Percentiles rank a stretch among this genome's conserved stretches.
Evolutionary conservation across 1,284 basidiomycete genomes (phyloP).

Genomic region (Cryptococcus sp.): DNA sequence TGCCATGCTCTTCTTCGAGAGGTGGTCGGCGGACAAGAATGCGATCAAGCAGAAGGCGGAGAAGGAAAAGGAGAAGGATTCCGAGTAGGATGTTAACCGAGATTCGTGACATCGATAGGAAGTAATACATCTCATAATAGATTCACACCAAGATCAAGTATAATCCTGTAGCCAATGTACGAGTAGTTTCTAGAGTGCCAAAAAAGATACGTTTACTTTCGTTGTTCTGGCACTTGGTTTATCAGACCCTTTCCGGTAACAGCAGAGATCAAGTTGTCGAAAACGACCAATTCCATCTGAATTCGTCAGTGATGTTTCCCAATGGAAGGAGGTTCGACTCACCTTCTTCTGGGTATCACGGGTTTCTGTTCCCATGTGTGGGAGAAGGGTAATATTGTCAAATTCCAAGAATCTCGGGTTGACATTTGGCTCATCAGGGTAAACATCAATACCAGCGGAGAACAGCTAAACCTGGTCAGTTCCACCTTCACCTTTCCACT

Average conservation of each 20-base stretch:
- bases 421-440: slow-evolving; percentile 78
- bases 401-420: slow-evolving; percentile 74
- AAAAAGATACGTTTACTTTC: slow-evolving; percentile 9
- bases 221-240: slow-evolving; percentile 46
- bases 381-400: slow-evolving; percentile 74
- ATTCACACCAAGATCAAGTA: neutral
- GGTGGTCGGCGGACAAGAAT: slow-evolving; percentile 21
- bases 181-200: no score
- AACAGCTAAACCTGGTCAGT: slow-evolving; percentile 57
- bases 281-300: slow-evolving; percentile 39
- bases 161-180: no score
- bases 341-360: slow-evolving; percentile 74
- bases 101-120: neutral
- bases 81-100: neutral
- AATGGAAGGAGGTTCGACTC: slow-evolving; percentile 23
- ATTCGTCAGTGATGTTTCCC: slow-evolving; percentile 3
- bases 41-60: slow-evolving; percentile 9
- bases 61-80: slow-evolving; percentile 3
- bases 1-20: slow-evolving; percentile 26
- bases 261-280: slow-evolving; percentile 43
- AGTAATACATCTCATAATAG: neutral
- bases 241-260: slow-evolving; percentile 40
- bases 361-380: slow-evolving; percentile 86
- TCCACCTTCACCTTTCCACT: neutral
- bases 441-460: slow-evolving; percentile 84